These are phyloP conservation scores for Myxozyma neotropica DNA, from an alignment of 805 yeast species.

Conservation along the genomic window DNA sequence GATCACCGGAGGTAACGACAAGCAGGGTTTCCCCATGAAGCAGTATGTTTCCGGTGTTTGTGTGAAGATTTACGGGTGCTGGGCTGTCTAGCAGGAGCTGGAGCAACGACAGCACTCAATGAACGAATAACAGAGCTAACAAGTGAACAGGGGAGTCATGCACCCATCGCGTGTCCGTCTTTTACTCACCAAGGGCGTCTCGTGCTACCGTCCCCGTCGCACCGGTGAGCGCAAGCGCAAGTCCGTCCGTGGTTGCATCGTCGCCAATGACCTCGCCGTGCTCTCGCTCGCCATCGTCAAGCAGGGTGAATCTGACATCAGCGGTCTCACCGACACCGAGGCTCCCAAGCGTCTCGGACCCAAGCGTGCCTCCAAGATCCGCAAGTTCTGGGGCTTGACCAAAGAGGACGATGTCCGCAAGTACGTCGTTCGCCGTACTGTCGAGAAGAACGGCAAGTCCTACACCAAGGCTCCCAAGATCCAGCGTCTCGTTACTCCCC, in stretches of 20 bases:
- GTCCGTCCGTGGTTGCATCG: conserved; percentile 99
- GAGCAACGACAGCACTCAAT: no score
- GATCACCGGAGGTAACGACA: conserved; percentile 99
- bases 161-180: conserved; percentile 99
- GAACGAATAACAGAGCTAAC: no score
- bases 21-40: conserved; percentile 99
- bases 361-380: conserved; percentile 99
- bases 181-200: conserved; percentile 88
- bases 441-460: conserved; percentile 78
- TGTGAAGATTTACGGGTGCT: background rate
- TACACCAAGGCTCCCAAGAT: conserved; percentile 99
- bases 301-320: conserved; percentile 96
- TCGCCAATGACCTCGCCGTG: conserved; percentile 95
- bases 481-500: conserved; percentile 99
- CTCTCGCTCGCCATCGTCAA: conserved; percentile 90
- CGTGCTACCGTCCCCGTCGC: conserved; percentile 99
- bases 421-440: conserved; percentile 97
- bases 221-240: conserved; percentile 99
- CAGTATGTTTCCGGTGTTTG: conserved; percentile 49
- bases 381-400: conserved; percentile 98
- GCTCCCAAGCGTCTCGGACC: conserved; percentile 99
- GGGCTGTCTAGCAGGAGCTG: background rate
- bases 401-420: conserved; percentile 89
- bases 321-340: conserved; percentile 91
- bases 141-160: conserved; percentile 74